phyloP scores from a whole-genome alignment of 371 early-diverging fungal species.

The Actinomucor elegans region DNA sequence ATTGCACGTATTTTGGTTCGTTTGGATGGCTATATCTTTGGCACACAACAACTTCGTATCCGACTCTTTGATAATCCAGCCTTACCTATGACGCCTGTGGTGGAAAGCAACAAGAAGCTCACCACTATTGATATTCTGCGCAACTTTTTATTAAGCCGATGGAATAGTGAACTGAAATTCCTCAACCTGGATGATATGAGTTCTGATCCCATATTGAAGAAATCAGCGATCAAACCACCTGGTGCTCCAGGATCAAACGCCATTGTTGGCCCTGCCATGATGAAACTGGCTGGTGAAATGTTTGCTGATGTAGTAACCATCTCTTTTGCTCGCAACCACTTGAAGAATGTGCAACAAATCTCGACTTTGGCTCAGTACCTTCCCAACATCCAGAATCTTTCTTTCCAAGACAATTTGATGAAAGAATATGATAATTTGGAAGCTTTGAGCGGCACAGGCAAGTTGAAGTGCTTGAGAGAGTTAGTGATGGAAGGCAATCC shows the following conservation, averaged over 20 bases:
- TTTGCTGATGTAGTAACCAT: conserved; percentile 57
- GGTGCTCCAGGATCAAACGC: conserved; percentile 39
- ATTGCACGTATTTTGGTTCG: conserved; percentile 38
- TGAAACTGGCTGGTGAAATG: conserved; percentile 62
- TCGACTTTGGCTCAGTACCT: conserved; percentile 51
- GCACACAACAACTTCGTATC: conserved; percentile 31
- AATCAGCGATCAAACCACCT: conserved; percentile 45
- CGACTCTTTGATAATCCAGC: conserved; percentile 18
- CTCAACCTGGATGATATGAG: conserved; percentile 56
- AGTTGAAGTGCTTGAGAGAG: conserved; percentile 49
- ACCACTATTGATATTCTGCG: conserved; percentile 45
- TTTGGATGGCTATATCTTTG: conserved; percentile 48
- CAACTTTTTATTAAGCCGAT: conserved; percentile 48
- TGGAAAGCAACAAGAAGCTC: conserved; percentile 17
- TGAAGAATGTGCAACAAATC: conserved; percentile 52
- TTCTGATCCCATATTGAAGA: conserved; percentile 49
- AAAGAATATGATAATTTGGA: conserved; percentile 47
- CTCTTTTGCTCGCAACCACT: conserved; percentile 50
- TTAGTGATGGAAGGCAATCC: conserved; percentile 56
- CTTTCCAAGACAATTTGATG: conserved; percentile 56
- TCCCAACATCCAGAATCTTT: conserved; percentile 57
- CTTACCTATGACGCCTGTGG: conserved; percentile 11
- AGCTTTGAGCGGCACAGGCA: conserved; percentile 51
- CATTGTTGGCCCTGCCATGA: conserved; percentile 61
- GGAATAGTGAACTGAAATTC: conserved; percentile 39